phyloP scores from a whole-genome alignment of 2,329 filamentous ascomycete genomes.

The Colletotrichum ledebouriae region DNA sequence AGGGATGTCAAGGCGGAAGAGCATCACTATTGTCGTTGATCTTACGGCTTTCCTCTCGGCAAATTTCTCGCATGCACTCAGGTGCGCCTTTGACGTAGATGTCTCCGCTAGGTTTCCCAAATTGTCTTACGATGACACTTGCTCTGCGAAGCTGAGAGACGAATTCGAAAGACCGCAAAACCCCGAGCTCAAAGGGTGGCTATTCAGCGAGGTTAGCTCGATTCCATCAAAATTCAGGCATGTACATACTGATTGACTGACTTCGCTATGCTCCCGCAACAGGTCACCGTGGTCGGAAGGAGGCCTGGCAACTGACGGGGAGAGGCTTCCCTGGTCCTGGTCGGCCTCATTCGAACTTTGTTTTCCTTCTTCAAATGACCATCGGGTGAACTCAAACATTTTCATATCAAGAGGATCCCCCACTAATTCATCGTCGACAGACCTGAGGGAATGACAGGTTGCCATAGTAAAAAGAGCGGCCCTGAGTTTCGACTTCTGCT shows the following conservation, averaged over 20 bases:
- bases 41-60: slow-evolving; percentile 81
- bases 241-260: slow-evolving; percentile 48
- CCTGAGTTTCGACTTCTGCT: slow-evolving; percentile 48
- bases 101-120: slow-evolving; percentile 85
- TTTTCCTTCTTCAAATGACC: slow-evolving; percentile 91
- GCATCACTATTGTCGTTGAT: slow-evolving; percentile 52
- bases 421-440: slow-evolving; percentile 88
- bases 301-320: slow-evolving; percentile 90
- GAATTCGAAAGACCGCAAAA: slow-evolving; percentile 93
- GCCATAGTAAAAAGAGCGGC: slow-evolving; percentile 94
- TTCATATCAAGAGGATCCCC: slow-evolving; percentile 96
- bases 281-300: slow-evolving; percentile 62
- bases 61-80: slow-evolving; percentile 96
- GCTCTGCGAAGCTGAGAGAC: slow-evolving; percentile 92
- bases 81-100: slow-evolving; percentile 97
- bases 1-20: background rate
- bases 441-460: slow-evolving; percentile 91
- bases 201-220: slow-evolving; percentile 46
- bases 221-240: background rate
- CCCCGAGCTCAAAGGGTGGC: slow-evolving; percentile 83
- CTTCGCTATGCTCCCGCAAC: slow-evolving; percentile 45
- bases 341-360: slow-evolving; percentile 76
- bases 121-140: slow-evolving; percentile 91
- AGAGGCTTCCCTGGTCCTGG: slow-evolving; percentile 80
- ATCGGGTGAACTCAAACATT: slow-evolving; percentile 97